Evolutionary conservation across 2,329 filamentous ascomycete species (phyloP).

Genomic region (Verticillium tricorpus): DNA sequence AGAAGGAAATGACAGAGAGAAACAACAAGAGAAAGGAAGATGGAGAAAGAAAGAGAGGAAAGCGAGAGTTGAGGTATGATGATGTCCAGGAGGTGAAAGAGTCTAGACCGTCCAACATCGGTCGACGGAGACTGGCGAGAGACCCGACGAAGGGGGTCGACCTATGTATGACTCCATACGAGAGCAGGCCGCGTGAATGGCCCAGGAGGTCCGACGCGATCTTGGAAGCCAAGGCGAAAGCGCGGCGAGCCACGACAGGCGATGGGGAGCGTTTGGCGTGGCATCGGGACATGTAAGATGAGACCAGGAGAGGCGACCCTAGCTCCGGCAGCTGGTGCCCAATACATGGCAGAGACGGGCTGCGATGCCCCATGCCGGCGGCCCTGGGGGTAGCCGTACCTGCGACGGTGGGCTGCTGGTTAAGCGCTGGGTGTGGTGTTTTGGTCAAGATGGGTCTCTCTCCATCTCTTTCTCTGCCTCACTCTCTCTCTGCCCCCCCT

Average conservation of each 20-base stretch:
- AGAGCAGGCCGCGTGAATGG: constrained; percentile 2
- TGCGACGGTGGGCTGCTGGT: constrained; percentile 4
- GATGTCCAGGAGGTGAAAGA: background rate
- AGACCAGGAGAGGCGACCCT: background rate
- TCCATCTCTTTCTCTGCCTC: too few relatives aligned
- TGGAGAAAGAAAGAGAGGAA: constrained; percentile 2
- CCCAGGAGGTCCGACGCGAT: constrained; percentile 3
- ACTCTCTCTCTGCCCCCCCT: too few relatives aligned
- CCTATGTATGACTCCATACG: constrained; percentile 8
- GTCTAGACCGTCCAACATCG: background rate
- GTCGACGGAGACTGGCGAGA: background rate
- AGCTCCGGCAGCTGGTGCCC: constrained; percentile 5
- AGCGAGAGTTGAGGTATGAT: constrained; percentile 6
- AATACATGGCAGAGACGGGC: background rate
- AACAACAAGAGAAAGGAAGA: constrained; percentile 5
- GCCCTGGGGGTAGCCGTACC: constrained; percentile 8
- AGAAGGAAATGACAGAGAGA: constrained; percentile 1
- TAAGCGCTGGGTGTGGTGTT: constrained; percentile 9
- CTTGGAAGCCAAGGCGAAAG: constrained; percentile 7
- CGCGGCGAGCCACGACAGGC: background rate
- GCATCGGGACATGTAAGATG: constrained; percentile 1
- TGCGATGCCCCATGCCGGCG: background rate
- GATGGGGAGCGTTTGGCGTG: background rate
- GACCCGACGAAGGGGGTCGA: constrained; percentile 2
- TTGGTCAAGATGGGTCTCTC: background rate